Base-by-base conservation (phyloP, 768 basidiomycete genomes). In the Sarcodon aspratus region DNA sequence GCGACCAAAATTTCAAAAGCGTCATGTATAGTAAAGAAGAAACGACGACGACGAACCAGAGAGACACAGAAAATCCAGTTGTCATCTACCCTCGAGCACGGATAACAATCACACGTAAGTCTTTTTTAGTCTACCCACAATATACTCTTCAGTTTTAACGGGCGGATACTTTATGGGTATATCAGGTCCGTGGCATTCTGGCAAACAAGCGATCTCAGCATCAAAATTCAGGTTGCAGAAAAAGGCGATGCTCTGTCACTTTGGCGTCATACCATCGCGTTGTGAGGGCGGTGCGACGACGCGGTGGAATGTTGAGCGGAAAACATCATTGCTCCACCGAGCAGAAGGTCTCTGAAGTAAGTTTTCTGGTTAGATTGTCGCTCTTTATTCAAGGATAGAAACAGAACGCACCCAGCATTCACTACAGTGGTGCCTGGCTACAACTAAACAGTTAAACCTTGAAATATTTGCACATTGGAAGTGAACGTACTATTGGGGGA, bases 141-240 rank as follows among this genome's bases (percentile, higher is more conserved):
- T 86, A 52, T 91, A 91, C 45, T 78, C 73, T 49, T 82, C 85
- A 2, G 87, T 77, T 46, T 76, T 82, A 47, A 90, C 70, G 1
- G 85, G 65, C n/a, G 73, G 66, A 59, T 90, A 87, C 65, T 82
- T 88, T 9, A 70, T 65, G 47, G 66, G 65, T 32, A 63, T 59
- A 32, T 27, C 12, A n/a, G 40, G 40, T 13, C 40, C 40, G 13
- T 17, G 27, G 40, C 63, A 63, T 13, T 57, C 54, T 3, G 63
- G 63, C 31, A 64, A 49, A 49, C 63, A 63, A 21, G 50, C 50
- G 31, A 64, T 59, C 11, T 50, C 45, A 12, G 59, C 57, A 3
- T 51, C 48, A 13, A 49, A 55, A 43, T 64, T 64, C 31, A 62
- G 63, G 48, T 63, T 64, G 50, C 63, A 63, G 52, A 64, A 64